Evolutionary conservation across 129 eudicot genomes (phyloP).

Genomic region (Logfia minima): DNA sequence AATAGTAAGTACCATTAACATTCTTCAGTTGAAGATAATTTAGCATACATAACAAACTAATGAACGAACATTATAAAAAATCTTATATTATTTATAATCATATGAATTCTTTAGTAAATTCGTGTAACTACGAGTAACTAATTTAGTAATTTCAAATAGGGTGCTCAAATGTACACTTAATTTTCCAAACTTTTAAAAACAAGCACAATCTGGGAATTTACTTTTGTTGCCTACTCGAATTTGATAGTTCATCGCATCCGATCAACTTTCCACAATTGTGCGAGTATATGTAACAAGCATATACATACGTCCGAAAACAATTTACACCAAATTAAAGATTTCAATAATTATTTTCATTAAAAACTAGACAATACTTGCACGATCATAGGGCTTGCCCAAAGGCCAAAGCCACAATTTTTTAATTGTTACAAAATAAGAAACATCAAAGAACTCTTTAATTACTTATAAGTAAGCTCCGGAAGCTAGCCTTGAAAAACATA

Average conservation of each 20-base stretch:
- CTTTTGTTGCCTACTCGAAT: neutral
- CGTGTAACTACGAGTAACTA: too few species aligned
- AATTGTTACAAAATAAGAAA: neutral
- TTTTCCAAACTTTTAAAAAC: too few species aligned
- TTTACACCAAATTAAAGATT: neutral
- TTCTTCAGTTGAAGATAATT: too few species aligned
- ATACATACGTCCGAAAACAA: neutral
- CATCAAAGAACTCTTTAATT: neutral
- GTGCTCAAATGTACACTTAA: too few species aligned
- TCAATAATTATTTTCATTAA: too few species aligned
- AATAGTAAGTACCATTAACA: too few species aligned
- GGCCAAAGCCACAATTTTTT: neutral
- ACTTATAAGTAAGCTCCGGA: slow-evolving; percentile 2
- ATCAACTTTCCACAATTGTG: neutral
- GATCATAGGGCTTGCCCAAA: neutral
- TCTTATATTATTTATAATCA: too few species aligned
- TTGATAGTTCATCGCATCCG: neutral
- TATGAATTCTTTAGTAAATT: too few species aligned
- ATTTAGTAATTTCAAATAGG: too few species aligned
- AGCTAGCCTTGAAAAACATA: slow-evolving; percentile 11
- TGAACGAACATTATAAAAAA: too few species aligned
- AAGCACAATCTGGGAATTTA: too few species aligned
- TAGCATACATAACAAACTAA: too few species aligned
- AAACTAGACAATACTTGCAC: neutral
- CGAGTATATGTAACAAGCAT: neutral